Evolutionary conservation across 768 basidiomycete species (phyloP).

Genomic region (Pleurotus citrinopileatus): DNA sequence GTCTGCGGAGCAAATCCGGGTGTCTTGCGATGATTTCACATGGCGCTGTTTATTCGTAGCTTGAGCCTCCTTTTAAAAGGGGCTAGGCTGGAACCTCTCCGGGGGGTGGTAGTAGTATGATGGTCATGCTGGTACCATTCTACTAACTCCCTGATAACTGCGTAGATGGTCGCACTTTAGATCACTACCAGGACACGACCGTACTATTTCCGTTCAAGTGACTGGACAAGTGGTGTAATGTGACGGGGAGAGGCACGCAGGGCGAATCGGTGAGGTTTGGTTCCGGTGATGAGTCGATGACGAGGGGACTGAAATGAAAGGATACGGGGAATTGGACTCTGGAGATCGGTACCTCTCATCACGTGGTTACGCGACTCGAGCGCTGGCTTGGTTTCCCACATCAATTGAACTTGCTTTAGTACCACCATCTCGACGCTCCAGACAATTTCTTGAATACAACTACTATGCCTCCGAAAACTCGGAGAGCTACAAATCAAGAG

Average conservation of each 20-base stretch:
- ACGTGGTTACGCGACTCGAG: neutral
- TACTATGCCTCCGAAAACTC: conserved; percentile 3
- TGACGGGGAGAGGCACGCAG: neutral
- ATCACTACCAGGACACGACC: neutral
- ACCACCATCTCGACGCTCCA: conserved; percentile 3
- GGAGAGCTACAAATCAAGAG: conserved; percentile 3
- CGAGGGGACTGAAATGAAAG: no score
- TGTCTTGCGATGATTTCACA: neutral
- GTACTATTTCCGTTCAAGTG: neutral
- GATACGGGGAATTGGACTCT: no score
- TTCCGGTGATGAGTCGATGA: no score
- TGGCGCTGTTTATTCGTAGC: neutral
- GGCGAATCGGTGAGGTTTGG: no score
- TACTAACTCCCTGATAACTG: no score
- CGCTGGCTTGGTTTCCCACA: neutral
- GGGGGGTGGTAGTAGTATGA: no score
- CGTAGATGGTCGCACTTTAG: neutral
- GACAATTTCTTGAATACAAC: neutral
- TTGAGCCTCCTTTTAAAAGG: neutral
- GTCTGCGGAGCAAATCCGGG: conserved; percentile 8
- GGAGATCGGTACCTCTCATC: neutral
- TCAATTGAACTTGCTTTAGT: conserved; percentile 1
- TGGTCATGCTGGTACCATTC: no score
- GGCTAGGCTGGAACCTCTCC: neutral
- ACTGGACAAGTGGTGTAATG: neutral